phyloP scores from a whole-genome alignment of 2,329 filamentous ascomycete genomes.

The Neospermospora avenae region DNA sequence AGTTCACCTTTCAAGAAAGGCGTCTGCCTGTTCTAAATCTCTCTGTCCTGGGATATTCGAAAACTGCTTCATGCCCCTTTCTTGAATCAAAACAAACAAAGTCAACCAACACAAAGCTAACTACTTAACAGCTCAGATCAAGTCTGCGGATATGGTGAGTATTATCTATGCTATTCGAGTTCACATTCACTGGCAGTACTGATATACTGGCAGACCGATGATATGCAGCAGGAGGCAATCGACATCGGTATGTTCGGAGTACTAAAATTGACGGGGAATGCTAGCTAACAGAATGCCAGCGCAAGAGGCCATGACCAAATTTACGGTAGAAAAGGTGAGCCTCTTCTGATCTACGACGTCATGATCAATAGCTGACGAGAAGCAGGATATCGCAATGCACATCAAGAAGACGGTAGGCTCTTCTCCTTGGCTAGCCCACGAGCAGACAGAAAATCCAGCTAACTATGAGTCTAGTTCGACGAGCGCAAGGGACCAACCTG shows the following conservation, averaged over 20 bases:
- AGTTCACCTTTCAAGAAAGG: neutral
- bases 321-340: slow-evolving; percentile 66
- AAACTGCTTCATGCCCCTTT: neutral
- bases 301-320: slow-evolving; percentile 69
- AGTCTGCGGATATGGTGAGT: slow-evolving; percentile 96
- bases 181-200: slow-evolving; percentile 14
- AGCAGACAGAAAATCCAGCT: slow-evolving; percentile 4
- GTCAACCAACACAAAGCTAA: slow-evolving; percentile 1
- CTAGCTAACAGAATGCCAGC: slow-evolving; percentile 45
- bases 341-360: neutral
- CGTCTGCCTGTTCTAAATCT: neutral
- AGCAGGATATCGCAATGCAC: slow-evolving; percentile 86
- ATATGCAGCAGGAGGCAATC: slow-evolving; percentile 94
- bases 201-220: slow-evolving; percentile 68
- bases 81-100: neutral
- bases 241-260: slow-evolving; percentile 74
- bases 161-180: neutral
- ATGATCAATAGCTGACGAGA: slow-evolving; percentile 17
- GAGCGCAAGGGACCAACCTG: slow-evolving; percentile 95
- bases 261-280: neutral
- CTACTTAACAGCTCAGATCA: slow-evolving; percentile 72
- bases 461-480: slow-evolving; percentile 67
- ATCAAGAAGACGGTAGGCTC: slow-evolving; percentile 84
- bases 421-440: neutral
- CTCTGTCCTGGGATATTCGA: neutral